Conservation (phyloP, 306 rosid species). For the Pyrus communis region DNA sequence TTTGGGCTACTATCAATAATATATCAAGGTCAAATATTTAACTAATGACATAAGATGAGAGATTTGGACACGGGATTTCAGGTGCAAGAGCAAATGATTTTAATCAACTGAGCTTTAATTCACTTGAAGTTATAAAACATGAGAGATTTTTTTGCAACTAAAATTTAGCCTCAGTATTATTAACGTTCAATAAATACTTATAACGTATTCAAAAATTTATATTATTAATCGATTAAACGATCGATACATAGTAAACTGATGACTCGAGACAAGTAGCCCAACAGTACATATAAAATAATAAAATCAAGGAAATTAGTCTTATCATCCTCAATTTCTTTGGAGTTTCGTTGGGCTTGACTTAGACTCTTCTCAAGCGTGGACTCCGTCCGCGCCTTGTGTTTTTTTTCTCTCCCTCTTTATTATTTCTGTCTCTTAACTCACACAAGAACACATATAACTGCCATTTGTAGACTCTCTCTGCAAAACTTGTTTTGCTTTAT, state of each 20-base stretch:
- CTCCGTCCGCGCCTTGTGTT: neutral
- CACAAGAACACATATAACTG: neutral
- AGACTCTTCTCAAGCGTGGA: conserved; percentile 7
- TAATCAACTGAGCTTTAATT: too few species aligned
- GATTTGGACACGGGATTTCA: too few species aligned
- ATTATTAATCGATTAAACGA: too few species aligned
- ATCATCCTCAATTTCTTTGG: neutral
- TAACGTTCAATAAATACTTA: too few species aligned
- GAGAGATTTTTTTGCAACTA: neutral
- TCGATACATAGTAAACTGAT: too few species aligned
- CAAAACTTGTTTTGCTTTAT: conserved; percentile 1
- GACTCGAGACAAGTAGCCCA: neutral
- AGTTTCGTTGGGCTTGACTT: neutral
- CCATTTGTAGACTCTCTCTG: neutral
- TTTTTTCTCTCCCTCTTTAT: neutral
- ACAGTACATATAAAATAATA: neutral
- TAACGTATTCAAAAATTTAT: too few species aligned
- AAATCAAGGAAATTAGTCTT: neutral
- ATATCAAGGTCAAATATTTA: too few species aligned
- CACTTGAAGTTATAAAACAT: too few species aligned
- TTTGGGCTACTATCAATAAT: too few species aligned
- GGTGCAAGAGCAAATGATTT: too few species aligned
- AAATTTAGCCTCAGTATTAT: too few species aligned
- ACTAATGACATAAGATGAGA: too few species aligned
- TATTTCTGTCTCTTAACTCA: neutral